Evolutionary conservation across 2,329 filamentous ascomycete genomes (phyloP).

Genomic region (Lomentospora prolificans): DNA sequence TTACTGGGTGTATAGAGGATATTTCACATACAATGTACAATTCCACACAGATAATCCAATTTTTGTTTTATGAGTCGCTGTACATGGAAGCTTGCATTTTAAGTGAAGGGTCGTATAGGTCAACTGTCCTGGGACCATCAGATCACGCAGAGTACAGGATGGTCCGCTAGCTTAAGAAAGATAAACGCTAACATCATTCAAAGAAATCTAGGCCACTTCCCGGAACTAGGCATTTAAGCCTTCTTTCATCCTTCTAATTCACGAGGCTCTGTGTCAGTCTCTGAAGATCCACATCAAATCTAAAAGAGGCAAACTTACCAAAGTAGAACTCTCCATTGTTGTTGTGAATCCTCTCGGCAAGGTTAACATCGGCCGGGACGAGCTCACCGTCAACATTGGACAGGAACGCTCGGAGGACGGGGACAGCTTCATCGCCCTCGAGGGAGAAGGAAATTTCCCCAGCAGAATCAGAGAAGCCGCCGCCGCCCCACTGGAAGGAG

Average conservation of each 20-base stretch:
- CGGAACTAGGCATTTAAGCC: not conserved
- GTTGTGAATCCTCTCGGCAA: slow-evolving; percentile 45
- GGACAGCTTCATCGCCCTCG: slow-evolving; percentile 39
- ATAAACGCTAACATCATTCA: no score
- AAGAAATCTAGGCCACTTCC: no score
- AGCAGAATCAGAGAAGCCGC: slow-evolving; percentile 35
- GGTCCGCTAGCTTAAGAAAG: no score
- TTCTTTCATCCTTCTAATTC: no score
- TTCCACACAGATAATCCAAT: not conserved
- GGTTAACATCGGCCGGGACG: slow-evolving; percentile 38
- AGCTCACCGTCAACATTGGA: slow-evolving; percentile 30
- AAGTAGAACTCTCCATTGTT: slow-evolving; percentile 34
- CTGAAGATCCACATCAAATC: no score
- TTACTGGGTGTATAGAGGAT: slow-evolving; percentile 2
- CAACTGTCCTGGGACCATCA: not conserved
- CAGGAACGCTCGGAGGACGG: slow-evolving; percentile 43
- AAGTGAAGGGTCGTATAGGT: not conserved
- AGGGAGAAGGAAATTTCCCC: slow-evolving; percentile 34
- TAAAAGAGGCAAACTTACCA: slow-evolving; percentile 14
- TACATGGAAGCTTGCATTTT: no score
- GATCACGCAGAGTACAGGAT: not conserved
- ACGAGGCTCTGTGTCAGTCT: no score
- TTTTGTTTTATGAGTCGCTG: not conserved
- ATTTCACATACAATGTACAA: slow-evolving; percentile 5
- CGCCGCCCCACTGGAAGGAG: slow-evolving; percentile 12